A percentile compares a stretch with the other conserved stretches of the same genome.
These are phyloP conservation scores for Aegilops longissima DNA, from an alignment of 176 grass and related monocot genomes.

Conservation along the genomic window DNA sequence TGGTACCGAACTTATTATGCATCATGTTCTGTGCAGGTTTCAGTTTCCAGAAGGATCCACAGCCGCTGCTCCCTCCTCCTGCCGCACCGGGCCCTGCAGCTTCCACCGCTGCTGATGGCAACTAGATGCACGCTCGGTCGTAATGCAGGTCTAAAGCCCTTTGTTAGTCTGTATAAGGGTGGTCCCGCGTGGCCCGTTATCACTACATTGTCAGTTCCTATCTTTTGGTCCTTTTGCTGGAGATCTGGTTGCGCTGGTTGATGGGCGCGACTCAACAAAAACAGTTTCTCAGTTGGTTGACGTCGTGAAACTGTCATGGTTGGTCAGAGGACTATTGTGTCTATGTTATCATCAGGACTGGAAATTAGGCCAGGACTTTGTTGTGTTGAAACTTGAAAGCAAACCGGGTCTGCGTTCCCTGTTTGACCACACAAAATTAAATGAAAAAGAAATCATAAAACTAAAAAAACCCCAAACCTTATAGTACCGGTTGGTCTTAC, in stretches of 20 bases:
- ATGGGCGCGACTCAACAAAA: background rate
- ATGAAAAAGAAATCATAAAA: too few species aligned
- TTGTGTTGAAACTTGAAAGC: too few species aligned
- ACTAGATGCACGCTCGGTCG: background rate
- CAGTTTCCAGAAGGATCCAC: background rate
- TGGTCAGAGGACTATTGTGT: background rate
- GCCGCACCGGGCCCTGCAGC: too few species aligned
- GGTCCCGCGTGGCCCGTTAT: background rate
- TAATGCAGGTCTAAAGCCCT: background rate
- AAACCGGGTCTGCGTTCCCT: background rate
- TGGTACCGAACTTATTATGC: background rate
- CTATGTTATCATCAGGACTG: background rate
- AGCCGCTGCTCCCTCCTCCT: background rate
- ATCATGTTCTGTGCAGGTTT: background rate
- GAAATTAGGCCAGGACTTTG: background rate
- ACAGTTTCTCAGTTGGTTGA: background rate
- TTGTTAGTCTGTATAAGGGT: background rate
- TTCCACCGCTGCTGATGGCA: background rate
- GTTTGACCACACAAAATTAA: too few species aligned
- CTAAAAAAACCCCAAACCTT: too few species aligned
- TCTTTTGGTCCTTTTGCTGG: background rate
- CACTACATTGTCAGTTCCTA: too few species aligned
- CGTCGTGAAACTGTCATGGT: background rate
- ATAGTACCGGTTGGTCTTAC: too few species aligned
- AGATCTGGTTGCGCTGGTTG: background rate